Percentiles rank a stretch among this genome's conserved stretches.
Evolutionary conservation across 345 rosid species (phyloP).

Genomic region (Brassica cretica): DNA sequence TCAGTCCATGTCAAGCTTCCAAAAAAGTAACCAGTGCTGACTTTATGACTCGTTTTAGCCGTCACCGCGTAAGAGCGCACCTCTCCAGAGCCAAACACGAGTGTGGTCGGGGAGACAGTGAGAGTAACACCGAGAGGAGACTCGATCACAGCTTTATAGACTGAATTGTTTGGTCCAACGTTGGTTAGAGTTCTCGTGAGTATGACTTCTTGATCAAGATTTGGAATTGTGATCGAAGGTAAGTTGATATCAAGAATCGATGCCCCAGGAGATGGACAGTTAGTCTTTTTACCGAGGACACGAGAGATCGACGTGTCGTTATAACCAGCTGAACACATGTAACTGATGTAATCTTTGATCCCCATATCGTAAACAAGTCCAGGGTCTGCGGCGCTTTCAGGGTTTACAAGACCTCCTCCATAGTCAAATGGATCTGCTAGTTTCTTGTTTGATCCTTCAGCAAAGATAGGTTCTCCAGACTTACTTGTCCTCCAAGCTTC

Average conservation of each 20-base stretch:
- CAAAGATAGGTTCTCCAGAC: conserved; percentile 48
- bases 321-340: conserved; percentile 54
- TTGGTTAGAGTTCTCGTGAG: conserved; percentile 28
- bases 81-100: conserved; percentile 14
- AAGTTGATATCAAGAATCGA: conserved; percentile 44
- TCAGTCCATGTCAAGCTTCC: conserved; percentile 52
- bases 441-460: conserved; percentile 48
- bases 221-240: conserved; percentile 44
- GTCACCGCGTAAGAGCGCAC: conserved; percentile 21
- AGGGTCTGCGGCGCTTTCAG: conserved; percentile 53
- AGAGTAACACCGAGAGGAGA: conserved; percentile 27
- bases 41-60: conserved; percentile 31
- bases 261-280: conserved; percentile 28
- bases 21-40: conserved; percentile 46
- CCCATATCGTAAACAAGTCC: conserved; percentile 62
- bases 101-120: conserved; percentile 26
- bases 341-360: conserved; percentile 43
- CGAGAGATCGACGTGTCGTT: conserved; percentile 44
- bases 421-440: conserved; percentile 62
- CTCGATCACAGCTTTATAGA: conserved; percentile 25
- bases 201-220: conserved; percentile 23
- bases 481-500: conserved; percentile 41
- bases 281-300: conserved; percentile 26
- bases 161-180: conserved; percentile 29
- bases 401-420: conserved; percentile 66